phyloP scores from a whole-genome alignment of 805 yeast genomes.

The Yarrowia sp. region DNA sequence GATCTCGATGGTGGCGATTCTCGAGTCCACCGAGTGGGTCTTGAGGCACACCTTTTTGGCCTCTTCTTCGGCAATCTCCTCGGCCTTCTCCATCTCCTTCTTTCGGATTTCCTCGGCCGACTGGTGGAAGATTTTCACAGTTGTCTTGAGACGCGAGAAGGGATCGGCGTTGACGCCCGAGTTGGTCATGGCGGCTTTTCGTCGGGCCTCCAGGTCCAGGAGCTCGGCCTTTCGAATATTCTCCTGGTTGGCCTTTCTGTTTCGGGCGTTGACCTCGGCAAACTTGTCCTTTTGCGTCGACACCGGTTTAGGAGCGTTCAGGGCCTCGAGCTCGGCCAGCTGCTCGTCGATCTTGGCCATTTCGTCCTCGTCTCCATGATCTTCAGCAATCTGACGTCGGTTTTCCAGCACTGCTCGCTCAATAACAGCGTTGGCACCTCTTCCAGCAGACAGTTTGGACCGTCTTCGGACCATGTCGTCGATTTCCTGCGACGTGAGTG shows the following conservation, averaged over 20 bases:
- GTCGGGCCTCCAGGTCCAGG: slow-evolving; percentile 63
- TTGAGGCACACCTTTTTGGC: slow-evolving; percentile 30
- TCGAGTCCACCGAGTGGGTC: not conserved
- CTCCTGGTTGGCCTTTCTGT: slow-evolving; percentile 79
- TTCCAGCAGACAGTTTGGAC: slow-evolving; percentile 63
- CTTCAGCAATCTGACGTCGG: slow-evolving; percentile 76
- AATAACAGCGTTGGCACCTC: slow-evolving; percentile 77
- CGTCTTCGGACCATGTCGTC: slow-evolving; percentile 79
- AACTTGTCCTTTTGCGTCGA: slow-evolving; percentile 53
- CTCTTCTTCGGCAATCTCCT: slow-evolving; percentile 12
- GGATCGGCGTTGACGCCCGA: slow-evolving; percentile 66
- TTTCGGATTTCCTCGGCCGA: slow-evolving; percentile 55
- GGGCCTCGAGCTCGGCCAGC: slow-evolving; percentile 47
- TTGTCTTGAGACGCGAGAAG: slow-evolving; percentile 86
- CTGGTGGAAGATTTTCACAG: slow-evolving; percentile 77
- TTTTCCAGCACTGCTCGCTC: slow-evolving; percentile 75
- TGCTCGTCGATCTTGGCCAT: slow-evolving; percentile 49
- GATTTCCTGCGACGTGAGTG: slow-evolving; percentile 72
- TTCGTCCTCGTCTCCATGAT: slow-evolving; percentile 48
- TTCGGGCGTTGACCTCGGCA: slow-evolving; percentile 81
- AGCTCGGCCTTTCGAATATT: slow-evolving; percentile 81
- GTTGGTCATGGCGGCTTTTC: slow-evolving; percentile 48
- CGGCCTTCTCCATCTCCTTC: slow-evolving; percentile 49
- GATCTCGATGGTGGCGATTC: slow-evolving; percentile 24
- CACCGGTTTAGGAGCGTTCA: slow-evolving; percentile 27